Base-by-base conservation (phyloP, 2,329 filamentous ascomycete genomes). In the Chaetomium strumarium region DNA sequence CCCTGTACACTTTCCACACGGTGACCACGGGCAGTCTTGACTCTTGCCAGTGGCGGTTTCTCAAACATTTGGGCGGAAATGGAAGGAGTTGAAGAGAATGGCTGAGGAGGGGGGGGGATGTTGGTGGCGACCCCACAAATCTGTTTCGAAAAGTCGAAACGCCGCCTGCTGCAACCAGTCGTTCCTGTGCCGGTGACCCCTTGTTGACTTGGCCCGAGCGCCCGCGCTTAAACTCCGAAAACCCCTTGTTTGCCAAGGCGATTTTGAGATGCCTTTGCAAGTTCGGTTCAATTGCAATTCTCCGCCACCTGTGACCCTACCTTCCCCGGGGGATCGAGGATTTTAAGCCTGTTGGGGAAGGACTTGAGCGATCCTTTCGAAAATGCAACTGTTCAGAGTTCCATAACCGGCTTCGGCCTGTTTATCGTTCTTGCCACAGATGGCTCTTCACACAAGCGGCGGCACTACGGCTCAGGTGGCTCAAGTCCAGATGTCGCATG, bases 61-160 rank as follows among this genome's bases (percentile, higher is more conserved):
- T 24, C 24, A 24, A 24, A 24, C 24, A 24, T 7, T 24, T 24
- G 4, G 7, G 14, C 34, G 16, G 31, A 45, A 31, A 55, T 45
- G 49, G 45, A 30, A 45, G 45, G 49, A 45, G 49, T 24, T 49
- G 29, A 29, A 41, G 33, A 30, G 33, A 11, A 5, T 34, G 33
- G 33, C 33, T 11, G 33, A 33, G 33, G 13, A 34, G 12, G 33
- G 33, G 4, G 10, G 5, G 33, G 33, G 33, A 14, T 14, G 19
- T 55, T 48, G 49, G 24, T 24, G 24, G 24, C 24, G 7, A 24
- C 24, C 7, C 24, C 24, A 24, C 24, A 7, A 24, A 24, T 10
- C 41, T 37, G 55, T 57, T 57, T 57, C 45, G 55, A 56, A 54
- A 54, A 51, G 34, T 57, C 45, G 55, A 56, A 54, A 54, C 55